Base-by-base conservation (phyloP, 345 rosid species). In the Firmiana major region DNA sequence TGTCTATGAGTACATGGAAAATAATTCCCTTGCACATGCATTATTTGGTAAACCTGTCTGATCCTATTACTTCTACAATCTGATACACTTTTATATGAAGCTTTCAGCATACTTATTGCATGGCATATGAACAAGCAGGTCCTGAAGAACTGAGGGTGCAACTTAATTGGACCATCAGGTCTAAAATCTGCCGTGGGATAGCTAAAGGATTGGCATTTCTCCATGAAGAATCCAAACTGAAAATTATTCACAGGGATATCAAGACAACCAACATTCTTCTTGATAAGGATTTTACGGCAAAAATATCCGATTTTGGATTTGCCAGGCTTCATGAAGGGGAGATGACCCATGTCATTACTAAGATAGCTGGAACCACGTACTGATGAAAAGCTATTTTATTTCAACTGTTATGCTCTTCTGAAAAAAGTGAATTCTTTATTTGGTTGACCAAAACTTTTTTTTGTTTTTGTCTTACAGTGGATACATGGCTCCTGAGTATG, bases 401-500 rank as follows among this genome's bases (percentile, higher is more conserved):
- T 57, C 2, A 36, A 11, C 65, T 43, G 49, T 57, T 58, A 15
- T 72, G n/a, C n/a, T n/a, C n/a, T n/a, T n/a, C n/a, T n/a, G n/a
- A 9, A 8, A 21, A 16, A 19, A 22, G 0, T 40, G 38, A 48
- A 46, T 4, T 48, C 15, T 21, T 26, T 48, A 15, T 11, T 7
- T 26, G n/a, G 7, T 46, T 45, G 55, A 45, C 31, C 34, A 31
- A 31, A 22, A 68, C 0, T 0, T 24, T 46, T 68, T 68, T 1
- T 13, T 2, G 0, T 55, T 28, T 28, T 48, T 7, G 24, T 70
- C 49, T n/a, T 78, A 10, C 83, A 94, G 98, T 72, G 98, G 97
- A 28, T 95, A 95, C 75, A 93, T 95, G 99, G 98, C 99, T 2
- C 99, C 99, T 1, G 99, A 95, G 81, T 95, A 95, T 15, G 86